These are phyloP conservation scores for Nitzschia inconspicua DNA, from an alignment of 108 stramenopile genomes.

Conservation along the genomic window DNA sequence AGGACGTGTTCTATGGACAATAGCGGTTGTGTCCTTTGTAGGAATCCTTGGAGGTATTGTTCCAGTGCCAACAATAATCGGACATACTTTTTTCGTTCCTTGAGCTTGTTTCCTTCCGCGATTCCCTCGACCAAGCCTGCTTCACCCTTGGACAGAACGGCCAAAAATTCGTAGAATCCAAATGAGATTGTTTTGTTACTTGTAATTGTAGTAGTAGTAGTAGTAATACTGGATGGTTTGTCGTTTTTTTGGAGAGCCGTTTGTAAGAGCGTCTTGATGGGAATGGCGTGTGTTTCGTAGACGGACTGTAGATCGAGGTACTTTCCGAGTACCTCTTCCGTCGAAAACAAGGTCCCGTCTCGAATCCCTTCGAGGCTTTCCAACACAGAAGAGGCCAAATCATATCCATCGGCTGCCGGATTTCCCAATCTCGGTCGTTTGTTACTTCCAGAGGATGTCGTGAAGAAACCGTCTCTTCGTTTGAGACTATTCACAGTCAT, in stretches of 20 bases:
- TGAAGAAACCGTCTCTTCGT: background rate
- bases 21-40: conserved; percentile 65
- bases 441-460: conserved; percentile 1
- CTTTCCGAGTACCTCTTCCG: conserved; percentile 81
- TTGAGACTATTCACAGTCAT: too few relatives aligned
- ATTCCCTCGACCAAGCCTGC: conserved; percentile 13
- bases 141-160: conserved; percentile 43
- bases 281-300: conserved; percentile 30
- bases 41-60: conserved; percentile 62
- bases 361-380: conserved; percentile 37
- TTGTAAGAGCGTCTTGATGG: conserved; percentile 7
- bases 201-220: background rate
- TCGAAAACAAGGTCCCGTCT: conserved; percentile 44
- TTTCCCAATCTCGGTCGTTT: conserved; percentile 65
- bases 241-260: too few relatives aligned
- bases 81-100: conserved; percentile 72
- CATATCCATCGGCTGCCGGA: conserved; percentile 80
- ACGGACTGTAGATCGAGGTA: conserved; percentile 68
- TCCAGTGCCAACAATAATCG: conserved; percentile 60
- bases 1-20: conserved; percentile 44
- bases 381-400: conserved; percentile 52
- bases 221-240: conserved; percentile 14
- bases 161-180: conserved; percentile 53
- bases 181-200: too few relatives aligned
- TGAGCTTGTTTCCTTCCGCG: conserved; percentile 60